Conservation (phyloP, 176 grass and related monocot genomes). For the Pharus latifolius region DNA sequence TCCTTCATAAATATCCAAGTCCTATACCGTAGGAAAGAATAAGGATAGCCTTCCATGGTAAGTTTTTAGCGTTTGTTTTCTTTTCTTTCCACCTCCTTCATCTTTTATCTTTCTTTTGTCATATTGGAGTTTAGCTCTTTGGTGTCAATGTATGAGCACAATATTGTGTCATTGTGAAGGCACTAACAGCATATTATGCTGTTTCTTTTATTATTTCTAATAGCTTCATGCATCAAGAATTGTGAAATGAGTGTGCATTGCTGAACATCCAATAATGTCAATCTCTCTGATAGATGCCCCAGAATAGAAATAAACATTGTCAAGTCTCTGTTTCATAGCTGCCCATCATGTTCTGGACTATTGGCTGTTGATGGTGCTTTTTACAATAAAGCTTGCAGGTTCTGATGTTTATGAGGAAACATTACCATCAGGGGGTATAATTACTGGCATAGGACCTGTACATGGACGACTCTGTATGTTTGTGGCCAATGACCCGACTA, state of each 20-base stretch:
- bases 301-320: background rate
- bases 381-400: conserved; percentile 73
- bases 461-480: conserved; percentile 95
- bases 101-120: too few relatives aligned
- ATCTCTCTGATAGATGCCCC: background rate
- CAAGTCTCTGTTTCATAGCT: too few relatives aligned
- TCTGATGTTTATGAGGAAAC: conserved; percentile 80
- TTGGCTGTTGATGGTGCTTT: conserved; percentile 11
- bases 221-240: background rate
- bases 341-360: background rate
- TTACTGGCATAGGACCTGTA: conserved; percentile 88
- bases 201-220: background rate
- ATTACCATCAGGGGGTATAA: conserved; percentile 81
- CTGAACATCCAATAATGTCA: background rate
- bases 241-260: too few relatives aligned
- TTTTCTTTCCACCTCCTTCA: too few relatives aligned
- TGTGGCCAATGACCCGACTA: conserved; percentile 92
- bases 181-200: background rate
- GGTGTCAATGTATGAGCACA: too few relatives aligned
- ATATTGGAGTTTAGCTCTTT: too few relatives aligned
- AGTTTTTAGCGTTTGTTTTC: too few relatives aligned
- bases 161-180: too few relatives aligned
- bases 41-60: too few relatives aligned
- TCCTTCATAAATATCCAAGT: too few relatives aligned
- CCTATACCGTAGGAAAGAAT: too few relatives aligned